These are phyloP conservation scores for Lupinus albus DNA, from an alignment of 306 rosid genomes.

Conservation along the genomic window DNA sequence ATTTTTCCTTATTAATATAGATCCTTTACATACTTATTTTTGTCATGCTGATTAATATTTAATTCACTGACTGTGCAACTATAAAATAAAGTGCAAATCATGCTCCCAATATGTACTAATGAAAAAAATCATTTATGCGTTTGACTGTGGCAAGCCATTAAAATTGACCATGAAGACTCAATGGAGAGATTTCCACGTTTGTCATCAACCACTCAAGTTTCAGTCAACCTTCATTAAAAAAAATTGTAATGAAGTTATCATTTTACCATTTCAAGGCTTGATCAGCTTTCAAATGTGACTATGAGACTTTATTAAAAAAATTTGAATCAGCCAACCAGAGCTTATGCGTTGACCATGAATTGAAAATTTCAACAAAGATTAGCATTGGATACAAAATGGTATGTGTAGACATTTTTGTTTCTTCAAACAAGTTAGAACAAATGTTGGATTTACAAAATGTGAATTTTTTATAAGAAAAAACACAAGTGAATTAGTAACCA, in stretches of 20 bases:
- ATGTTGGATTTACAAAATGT: not conserved
- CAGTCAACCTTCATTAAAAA: too few species aligned
- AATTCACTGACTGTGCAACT: not conserved
- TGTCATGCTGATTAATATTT: not conserved
- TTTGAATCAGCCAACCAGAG: constrained; percentile 11
- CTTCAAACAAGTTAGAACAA: not conserved
- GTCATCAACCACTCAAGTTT: not conserved
- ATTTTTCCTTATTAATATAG: not conserved
- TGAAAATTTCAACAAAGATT: not conserved
- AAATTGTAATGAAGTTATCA: too few species aligned
- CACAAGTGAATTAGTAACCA: not conserved
- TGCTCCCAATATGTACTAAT: too few species aligned
- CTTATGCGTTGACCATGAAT: not conserved
- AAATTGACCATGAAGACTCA: not conserved
- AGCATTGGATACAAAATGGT: not conserved
- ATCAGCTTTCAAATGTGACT: not conserved
- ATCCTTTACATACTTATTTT: too few species aligned
- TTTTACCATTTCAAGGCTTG: not conserved
- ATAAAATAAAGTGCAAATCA: too few species aligned
- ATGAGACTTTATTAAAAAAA: not conserved
- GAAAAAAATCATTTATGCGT: not conserved
- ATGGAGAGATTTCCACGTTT: constrained; percentile 17
- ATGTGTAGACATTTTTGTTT: not conserved
- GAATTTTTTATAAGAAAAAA: not conserved
- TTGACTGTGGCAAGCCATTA: not conserved